Evolutionary conservation across 495 filamentous ascomycete species (phyloP), one percentile per base, ranked within the genome.

Genomic region (Annulohypoxylon nitens): DNA sequence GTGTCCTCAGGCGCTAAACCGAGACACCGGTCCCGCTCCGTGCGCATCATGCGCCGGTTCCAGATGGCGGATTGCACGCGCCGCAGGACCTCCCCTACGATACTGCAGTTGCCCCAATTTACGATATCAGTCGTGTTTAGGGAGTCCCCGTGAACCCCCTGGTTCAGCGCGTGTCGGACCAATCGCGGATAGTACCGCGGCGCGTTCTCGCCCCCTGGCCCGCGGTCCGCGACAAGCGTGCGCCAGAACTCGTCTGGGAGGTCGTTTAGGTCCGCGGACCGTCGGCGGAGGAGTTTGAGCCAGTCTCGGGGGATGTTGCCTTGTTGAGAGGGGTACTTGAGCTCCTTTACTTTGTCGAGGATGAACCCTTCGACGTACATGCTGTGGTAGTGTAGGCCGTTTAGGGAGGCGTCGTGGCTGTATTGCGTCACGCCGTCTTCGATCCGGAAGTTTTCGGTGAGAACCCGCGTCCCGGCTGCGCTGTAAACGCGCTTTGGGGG

Each of bases 211-310:
- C 33, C 77, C 72, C 51, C 78, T 57, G 45, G 68, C n/a, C 81
- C 79, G 26, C 84, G 59, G 66, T 84, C 81, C 26, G 76, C 82
- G 0, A 86, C 82, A 0, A 86, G 51, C 0, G 84, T 85, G 2
- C 83, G 64, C 83, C 81, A 85, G 51, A 85, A 81, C 8, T 75
- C 74, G 5, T 83, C 80, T 0, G 80, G 80, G 4, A 78, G 76
- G 39, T 75, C 61, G 53, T 48, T 16, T 23, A 18, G 37, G 45
- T 70, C 57, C 3, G 30, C 30, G 3, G 30, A 30, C 2, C n/a
- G 16, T 69, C 79, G 79, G 6, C 53, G 20, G 6, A 53, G 80
- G 9, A 77, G 41, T 8, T 68, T 60, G 74, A 70, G 63, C 71
- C 50, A 69, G 50, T 34, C 59, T 30, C 48, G 58, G 3, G 67